These are phyloP conservation scores for Isabelozyma pseudorhagii DNA, from an alignment of 805 yeast genomes.

Conservation along the genomic window DNA sequence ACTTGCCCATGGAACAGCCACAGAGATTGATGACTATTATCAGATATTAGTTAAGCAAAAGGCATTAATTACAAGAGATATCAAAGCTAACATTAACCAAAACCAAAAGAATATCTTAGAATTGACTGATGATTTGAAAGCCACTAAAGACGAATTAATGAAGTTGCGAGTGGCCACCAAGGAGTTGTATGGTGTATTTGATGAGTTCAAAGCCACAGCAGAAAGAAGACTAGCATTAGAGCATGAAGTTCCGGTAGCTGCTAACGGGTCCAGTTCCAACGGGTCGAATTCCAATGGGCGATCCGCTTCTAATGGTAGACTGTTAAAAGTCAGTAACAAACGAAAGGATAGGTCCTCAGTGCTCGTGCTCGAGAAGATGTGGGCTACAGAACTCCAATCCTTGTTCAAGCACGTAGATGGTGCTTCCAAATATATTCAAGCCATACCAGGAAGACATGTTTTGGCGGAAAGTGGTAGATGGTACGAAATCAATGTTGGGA, in stretches of 20 bases:
- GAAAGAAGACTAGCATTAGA: slow-evolving; percentile 52
- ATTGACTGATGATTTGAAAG: slow-evolving; percentile 56
- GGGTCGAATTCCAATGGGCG: slow-evolving; percentile 6
- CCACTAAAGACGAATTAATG: slow-evolving; percentile 64
- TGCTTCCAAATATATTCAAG: slow-evolving; percentile 76
- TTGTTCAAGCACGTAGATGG: slow-evolving; percentile 85
- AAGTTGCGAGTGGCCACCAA: slow-evolving; percentile 57
- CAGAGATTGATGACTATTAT: slow-evolving; percentile 69
- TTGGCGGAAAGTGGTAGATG: slow-evolving; percentile 78
- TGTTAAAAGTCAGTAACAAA: slow-evolving; percentile 7
- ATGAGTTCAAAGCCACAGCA: slow-evolving; percentile 59
- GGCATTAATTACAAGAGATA: slow-evolving; percentile 50
- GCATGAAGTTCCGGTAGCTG: slow-evolving; percentile 15
- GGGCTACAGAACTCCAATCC: slow-evolving; percentile 71
- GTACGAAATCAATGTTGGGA: slow-evolving; percentile 82
- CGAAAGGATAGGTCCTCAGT: slow-evolving; percentile 65
- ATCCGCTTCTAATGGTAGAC: slow-evolving; percentile 5
- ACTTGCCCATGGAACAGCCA: slow-evolving; percentile 63
- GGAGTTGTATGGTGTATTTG: slow-evolving; percentile 58
- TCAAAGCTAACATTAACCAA: slow-evolving; percentile 55
- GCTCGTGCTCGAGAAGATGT: slow-evolving; percentile 69
- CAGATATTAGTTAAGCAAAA: slow-evolving; percentile 50
- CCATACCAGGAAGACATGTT: slow-evolving; percentile 76
- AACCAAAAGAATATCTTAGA: slow-evolving; percentile 61
- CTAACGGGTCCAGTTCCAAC: slow-evolving; percentile 1